Percentiles rank a stretch among this genome's conserved stretches.
Conservation (phyloP, 805 yeast species). For the Wickerhamomyces tratensis region DNA sequence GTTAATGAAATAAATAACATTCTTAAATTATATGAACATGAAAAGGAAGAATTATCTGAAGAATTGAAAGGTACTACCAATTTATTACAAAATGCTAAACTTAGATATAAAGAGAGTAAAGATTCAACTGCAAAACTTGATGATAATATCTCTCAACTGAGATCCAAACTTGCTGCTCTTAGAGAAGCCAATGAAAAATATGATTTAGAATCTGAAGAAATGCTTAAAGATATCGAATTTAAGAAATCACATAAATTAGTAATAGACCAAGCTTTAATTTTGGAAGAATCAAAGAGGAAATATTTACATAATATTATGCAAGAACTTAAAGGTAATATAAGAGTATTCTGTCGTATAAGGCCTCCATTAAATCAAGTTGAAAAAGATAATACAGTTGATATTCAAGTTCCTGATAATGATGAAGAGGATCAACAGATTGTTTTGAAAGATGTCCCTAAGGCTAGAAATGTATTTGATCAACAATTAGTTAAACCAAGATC, state of each 20-base stretch:
- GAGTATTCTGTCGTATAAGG: slow-evolving; percentile 82
- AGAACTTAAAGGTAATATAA: slow-evolving; percentile 82
- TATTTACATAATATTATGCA: slow-evolving; percentile 65
- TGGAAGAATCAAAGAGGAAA: slow-evolving; percentile 51
- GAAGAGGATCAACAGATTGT: slow-evolving; percentile 18
- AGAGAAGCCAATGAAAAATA: not conserved
- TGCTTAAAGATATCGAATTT: slow-evolving; percentile 1
- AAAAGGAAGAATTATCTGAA: no score
- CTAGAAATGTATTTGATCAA: slow-evolving; percentile 1
- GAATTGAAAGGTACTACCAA: no score
- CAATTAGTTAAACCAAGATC: slow-evolving; percentile 8
- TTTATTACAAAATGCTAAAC: no score
- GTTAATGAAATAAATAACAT: no score
- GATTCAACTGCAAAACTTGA: no score
- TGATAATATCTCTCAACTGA: slow-evolving; percentile 4
- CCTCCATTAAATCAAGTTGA: slow-evolving; percentile 34
- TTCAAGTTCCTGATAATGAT: slow-evolving; percentile 21
- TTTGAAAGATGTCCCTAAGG: slow-evolving; percentile 7
- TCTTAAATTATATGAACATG: no score
- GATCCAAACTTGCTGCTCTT: not conserved
- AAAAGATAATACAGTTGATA: slow-evolving; percentile 17
- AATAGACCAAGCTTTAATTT: slow-evolving; percentile 27
- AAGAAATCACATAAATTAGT: slow-evolving; percentile 22
- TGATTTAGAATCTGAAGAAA: not conserved
- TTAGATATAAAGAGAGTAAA: no score